Evolutionary conservation across 306 rosid genomes (phyloP).

Genomic region (Cucurbita argyrosperma): DNA sequence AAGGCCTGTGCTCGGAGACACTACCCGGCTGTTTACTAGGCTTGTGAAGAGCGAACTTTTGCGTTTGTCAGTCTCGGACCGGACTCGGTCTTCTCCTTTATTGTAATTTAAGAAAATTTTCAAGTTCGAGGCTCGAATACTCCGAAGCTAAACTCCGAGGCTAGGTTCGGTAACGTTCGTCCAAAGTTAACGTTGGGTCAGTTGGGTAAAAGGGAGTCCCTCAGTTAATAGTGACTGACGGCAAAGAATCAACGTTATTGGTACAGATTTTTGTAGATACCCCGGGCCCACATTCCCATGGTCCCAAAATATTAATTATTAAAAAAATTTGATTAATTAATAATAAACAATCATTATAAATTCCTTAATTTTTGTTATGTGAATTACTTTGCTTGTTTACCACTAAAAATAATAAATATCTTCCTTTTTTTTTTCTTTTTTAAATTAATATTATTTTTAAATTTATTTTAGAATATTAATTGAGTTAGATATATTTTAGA

Average conservation of each 20-base stretch:
- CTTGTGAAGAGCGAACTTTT: neutral
- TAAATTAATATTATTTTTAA: too few species aligned
- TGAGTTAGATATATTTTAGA: too few species aligned
- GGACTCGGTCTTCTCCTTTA: neutral
- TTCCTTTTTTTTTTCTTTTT: too few species aligned
- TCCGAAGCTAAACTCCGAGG: neutral
- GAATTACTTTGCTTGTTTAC: neutral
- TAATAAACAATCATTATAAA: neutral
- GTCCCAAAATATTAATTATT: neutral
- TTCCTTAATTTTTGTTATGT: neutral
- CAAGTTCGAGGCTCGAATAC: neutral
- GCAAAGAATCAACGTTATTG: slow-evolving; percentile 5
- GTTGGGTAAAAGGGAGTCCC: neutral
- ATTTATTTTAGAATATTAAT: too few species aligned
- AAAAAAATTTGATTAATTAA: neutral
- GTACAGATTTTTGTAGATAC: slow-evolving; percentile 1
- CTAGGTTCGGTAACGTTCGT: slow-evolving; percentile 1
- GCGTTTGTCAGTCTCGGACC: neutral
- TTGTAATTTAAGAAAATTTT: neutral
- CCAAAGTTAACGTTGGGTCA: neutral
- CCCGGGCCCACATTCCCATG: neutral
- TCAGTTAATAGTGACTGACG: neutral
- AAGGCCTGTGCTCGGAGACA: neutral
- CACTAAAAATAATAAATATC: neutral
- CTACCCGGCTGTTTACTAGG: neutral